Conservation (phyloP, 192 early-diverging fungal genomes). For the Coemansia sp. region DNA sequence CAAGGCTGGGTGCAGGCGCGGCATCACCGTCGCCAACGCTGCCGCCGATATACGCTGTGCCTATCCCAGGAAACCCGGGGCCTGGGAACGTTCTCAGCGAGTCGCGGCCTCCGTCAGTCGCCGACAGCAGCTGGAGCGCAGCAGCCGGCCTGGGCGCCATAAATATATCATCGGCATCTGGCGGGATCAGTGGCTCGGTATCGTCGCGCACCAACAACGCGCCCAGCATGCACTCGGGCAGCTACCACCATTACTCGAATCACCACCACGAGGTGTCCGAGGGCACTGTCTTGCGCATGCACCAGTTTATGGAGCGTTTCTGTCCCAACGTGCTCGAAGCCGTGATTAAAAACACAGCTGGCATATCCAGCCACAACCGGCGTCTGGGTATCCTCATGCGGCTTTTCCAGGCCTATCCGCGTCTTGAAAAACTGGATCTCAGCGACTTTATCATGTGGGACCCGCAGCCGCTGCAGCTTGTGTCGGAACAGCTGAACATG, state of each 20-base stretch:
- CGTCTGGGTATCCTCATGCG: slow-evolving; percentile 40
- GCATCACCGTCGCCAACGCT: slow-evolving; percentile 46
- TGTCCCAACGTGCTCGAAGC: slow-evolving; percentile 49
- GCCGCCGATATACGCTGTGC: slow-evolving; percentile 46
- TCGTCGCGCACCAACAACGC: slow-evolving; percentile 23
- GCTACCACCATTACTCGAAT: slow-evolving; percentile 12
- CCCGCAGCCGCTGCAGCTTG: slow-evolving; percentile 46
- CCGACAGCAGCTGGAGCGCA: slow-evolving; percentile 41
- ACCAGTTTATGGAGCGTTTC: slow-evolving; percentile 57
- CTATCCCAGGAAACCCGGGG: slow-evolving; percentile 55
- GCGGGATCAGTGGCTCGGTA: slow-evolving; percentile 4
- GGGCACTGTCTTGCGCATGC: slow-evolving; percentile 53
- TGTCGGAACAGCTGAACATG: slow-evolving; percentile 41
- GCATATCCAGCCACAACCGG: slow-evolving; percentile 52
- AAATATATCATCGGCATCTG: slow-evolving; percentile 24
- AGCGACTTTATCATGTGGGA: slow-evolving; percentile 61
- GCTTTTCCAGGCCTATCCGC: slow-evolving; percentile 52
- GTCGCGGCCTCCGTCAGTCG: slow-evolving; percentile 27
- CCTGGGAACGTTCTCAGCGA: slow-evolving; percentile 54
- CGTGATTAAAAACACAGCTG: slow-evolving; percentile 43
- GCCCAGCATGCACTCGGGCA: slow-evolving; percentile 20
- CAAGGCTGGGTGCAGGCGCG: slow-evolving; percentile 23
- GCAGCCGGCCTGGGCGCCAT: slow-evolving; percentile 24
- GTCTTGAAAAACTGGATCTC: slow-evolving; percentile 49
- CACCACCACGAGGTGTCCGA: slow-evolving; percentile 55